Evolutionary conservation across 2,329 filamentous ascomycete species (phyloP).

Genomic region (Atkinsonella texensis): DNA sequence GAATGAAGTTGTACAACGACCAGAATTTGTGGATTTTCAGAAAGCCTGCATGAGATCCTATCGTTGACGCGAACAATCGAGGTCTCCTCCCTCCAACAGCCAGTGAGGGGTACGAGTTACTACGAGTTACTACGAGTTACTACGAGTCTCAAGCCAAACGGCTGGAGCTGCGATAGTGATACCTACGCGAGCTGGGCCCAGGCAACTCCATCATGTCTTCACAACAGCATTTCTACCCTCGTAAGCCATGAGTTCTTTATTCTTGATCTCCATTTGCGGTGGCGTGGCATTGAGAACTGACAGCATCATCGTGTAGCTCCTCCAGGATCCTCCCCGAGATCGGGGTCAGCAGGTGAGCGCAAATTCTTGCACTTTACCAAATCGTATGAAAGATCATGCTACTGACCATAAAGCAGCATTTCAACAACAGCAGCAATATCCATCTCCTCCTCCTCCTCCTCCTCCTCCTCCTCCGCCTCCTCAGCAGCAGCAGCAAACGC

Average conservation of each 20-base stretch:
- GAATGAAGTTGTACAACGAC: neutral
- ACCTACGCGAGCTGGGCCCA: neutral
- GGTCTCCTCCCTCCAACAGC: neutral
- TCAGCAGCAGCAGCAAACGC: slow-evolving; percentile 19
- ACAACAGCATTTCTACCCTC: slow-evolving; percentile 33
- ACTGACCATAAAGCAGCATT: slow-evolving; percentile 6
- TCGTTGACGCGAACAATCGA: neutral
- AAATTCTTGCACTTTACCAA: neutral
- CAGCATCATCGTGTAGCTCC: slow-evolving; percentile 7
- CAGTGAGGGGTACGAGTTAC: neutral
- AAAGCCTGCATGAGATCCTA: neutral
- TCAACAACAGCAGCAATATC: slow-evolving; percentile 11
- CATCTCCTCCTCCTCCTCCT: neutral
- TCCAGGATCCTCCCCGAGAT: slow-evolving; percentile 6
- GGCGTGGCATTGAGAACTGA: neutral
- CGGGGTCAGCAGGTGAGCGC: slow-evolving; percentile 15
- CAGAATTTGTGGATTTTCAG: neutral
- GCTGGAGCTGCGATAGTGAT: neutral
- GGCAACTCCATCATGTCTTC: slow-evolving; percentile 23
- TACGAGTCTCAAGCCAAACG: neutral
- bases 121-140: neutral
- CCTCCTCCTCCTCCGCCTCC: slow-evolving; percentile 8
- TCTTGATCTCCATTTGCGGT: neutral
- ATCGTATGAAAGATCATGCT: neutral
- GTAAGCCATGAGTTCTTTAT: slow-evolving; percentile 19